Conservation (phyloP, 179 eudicot species). For the Actinidia chinensis region DNA sequence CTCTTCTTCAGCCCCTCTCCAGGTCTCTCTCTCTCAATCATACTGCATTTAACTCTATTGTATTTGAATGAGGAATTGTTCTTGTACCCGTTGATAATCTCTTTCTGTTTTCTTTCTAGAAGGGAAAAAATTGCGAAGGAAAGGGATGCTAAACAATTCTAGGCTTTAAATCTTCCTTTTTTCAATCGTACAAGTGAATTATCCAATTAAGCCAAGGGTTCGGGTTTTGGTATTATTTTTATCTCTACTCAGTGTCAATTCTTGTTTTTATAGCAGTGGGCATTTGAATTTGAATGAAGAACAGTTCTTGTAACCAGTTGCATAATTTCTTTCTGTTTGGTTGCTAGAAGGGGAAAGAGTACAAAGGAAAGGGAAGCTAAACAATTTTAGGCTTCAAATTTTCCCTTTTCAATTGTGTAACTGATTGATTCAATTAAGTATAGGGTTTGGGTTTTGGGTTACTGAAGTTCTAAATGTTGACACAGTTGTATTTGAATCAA, state of each 20-base stretch:
- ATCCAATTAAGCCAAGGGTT: too few species aligned
- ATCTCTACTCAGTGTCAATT: not conserved
- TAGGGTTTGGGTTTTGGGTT: not conserved
- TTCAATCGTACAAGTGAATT: too few species aligned
- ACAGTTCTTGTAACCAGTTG: not conserved
- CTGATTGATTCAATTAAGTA: not conserved
- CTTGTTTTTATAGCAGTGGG: not conserved
- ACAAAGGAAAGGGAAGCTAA: not conserved
- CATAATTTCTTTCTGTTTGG: slow-evolving; percentile 1
- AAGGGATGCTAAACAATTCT: too few species aligned
- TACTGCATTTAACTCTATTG: not conserved
- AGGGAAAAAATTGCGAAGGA: too few species aligned
- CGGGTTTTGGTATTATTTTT: too few species aligned
- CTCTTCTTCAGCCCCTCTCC: slow-evolving; percentile 87
- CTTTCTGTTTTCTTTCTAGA: too few species aligned
- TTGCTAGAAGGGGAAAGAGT: not conserved
- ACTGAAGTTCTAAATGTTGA: not conserved
- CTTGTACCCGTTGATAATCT: too few species aligned
- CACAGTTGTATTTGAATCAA: too few species aligned
- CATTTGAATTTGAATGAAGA: not conserved
- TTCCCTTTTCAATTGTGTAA: too few species aligned
- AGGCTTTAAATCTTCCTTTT: too few species aligned
- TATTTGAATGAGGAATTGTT: too few species aligned
- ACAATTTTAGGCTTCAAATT: too few species aligned
- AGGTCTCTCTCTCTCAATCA: slow-evolving; percentile 31